Evolutionary conservation across 2,329 filamentous ascomycete species (phyloP), one percentile per base, ranked within the genome.

Genomic region (Verruconis gallopava): DNA sequence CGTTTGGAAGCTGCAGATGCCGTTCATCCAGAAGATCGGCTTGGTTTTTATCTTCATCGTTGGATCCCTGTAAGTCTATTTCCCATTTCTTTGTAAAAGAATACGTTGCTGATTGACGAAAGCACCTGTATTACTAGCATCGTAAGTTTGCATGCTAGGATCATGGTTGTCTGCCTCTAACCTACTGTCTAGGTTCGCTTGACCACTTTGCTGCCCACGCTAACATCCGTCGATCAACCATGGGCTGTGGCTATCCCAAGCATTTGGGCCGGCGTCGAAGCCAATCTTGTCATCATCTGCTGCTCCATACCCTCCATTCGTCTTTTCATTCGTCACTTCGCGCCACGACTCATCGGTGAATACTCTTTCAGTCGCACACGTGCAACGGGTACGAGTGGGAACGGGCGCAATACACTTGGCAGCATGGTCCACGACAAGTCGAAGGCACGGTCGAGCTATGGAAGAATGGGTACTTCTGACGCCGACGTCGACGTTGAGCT

Each of bases 1-100:
- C 4, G 37, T 63, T 9, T 57, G 51, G 50, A 52, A 48, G 2
- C 46, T 63, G 5, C 50, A 54, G 15, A 44, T 51, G 9, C 42
- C 45, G 12, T 13, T 44, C 17, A 21, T 44, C 44, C 43, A 25
- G 11, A 53, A 51, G 33, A 21, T 52, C 14, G 48, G 47, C 1
- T 39, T 52, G 5, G 44, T 46, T 5, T 12, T 52, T 9, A 50
- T 49, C 13, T 53, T 53, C 37, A 15, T 50, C 3, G 40, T 44
- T n/a, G 47, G 45, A 15, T 43, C 47, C 4, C 19, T 50, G 51
- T 52, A 42, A 44, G 50, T 48, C 6, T n/a, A 9, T 9, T n/a
- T n/a, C 6, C n/a, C 25, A 30, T 30, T 30, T n/a, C n/a, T 9
- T n/a, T 9, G n/a, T 30, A 30, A 30, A 9, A n/a, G 9, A 30